Evolutionary conservation across 345 rosid species (phyloP), one percentile per base, ranked within the genome.

Genomic region (Euphorbia peplus): DNA sequence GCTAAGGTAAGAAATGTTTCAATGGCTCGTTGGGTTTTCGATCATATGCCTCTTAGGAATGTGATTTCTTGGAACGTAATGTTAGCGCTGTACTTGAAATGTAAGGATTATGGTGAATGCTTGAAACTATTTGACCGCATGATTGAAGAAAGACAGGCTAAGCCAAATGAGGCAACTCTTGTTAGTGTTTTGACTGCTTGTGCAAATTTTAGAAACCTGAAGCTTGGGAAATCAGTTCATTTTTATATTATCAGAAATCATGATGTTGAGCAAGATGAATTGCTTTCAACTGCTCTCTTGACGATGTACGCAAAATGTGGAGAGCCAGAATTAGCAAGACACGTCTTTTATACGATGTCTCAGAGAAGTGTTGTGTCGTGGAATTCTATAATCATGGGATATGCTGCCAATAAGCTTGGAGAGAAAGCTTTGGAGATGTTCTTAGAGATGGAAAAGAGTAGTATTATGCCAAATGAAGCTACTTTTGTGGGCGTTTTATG

Each of bases 111-210:
- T 47, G 29, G 35, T 14, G 84, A 81, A 60, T 78, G 89, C 71
- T 80, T 83, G 71, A 78, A 65, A n/a, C 76, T 86, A 74, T 90
- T 81, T 71, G 83, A 82, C 63, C 69, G 63, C 37, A 81, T 86
- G 85, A 70, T 78, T 16, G 75, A 73, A 64, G 81, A 75, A 42
- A 74, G 72, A 54, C 85, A 75, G 25, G 70, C 66, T 56, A 71
- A 68, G 74, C 93, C 91, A 3, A 81, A 85, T 69, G 78, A 78
- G 63, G 83, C 88, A 3, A 79, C 87, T 66, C 71, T 86, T 62
- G 81, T 82, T 54, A 86, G 91, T 44, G 76, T 79, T 26, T 85
- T 86, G 80, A 82, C 82, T 5, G 88, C 91, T 3, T 85, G 88
- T 71, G 83, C 85, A 26, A 74, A 80, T 67, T 67, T 81, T 61